Evolutionary conservation across 176 grass and related monocot genomes (phyloP), one percentile per base, ranked within the genome.

Genomic region (Avena sativa): DNA sequence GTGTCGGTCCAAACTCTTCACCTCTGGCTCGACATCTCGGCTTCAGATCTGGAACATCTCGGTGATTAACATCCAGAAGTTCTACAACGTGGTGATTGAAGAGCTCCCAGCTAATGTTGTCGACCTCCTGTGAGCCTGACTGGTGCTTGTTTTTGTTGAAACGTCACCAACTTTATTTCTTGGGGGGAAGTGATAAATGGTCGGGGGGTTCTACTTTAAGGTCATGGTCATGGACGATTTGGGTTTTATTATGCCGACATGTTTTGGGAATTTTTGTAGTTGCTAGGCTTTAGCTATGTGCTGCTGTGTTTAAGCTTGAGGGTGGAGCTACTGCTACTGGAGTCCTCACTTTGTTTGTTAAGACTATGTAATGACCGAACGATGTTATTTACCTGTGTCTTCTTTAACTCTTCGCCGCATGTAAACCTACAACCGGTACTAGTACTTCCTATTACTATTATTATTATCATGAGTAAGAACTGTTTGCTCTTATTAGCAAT

Each of bases 111-210:
- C 28, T 30, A 30, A 30, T 30, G 28, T 30, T 30, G 28, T 2
- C 28, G 28, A 30, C 28, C 28, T 30, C 28, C 28, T 30, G 76
- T 30, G 67, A 17, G 66, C 40, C 80, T 77, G 85, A 71, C 60
- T 76, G 75, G 76, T 60, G 52, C 88, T 30, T 89, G 72, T 85
- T 91, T 94, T 94, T 92, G 69, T 87, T 74, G 76, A 89, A 88
- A 44, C 84, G 56, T 86, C 53, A 66, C 55, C 63, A 69, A 70
- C 40, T 83, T 76, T 72, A 65, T 69, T 50, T 81, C 76, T 81
- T 26, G 61, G 61, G 87, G 75, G 5, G 80, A 30, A 53, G 83
- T 79, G 74, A 63, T 74, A 84, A 72, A 65, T 49, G 71, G 75
- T 78, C 2, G 51, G 74, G 57, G 56, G 20, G 74, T 87, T 32